Percentiles rank a stretch among this genome's conserved stretches.
Conservation (phyloP, 371 early-diverging fungal genomes). For the Encephalitozoon hellem region DNA sequence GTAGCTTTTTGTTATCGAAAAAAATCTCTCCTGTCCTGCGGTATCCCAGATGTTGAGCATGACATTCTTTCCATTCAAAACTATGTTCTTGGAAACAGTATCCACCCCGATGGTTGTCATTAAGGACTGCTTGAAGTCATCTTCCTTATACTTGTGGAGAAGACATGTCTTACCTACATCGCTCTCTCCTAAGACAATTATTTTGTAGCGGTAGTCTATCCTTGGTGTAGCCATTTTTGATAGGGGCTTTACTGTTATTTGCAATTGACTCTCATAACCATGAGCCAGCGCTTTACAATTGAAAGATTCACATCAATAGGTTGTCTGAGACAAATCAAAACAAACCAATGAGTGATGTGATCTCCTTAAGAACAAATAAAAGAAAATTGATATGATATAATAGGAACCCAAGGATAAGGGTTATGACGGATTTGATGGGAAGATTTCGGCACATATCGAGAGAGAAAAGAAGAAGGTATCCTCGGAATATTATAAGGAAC, state of each 20-base stretch:
- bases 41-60: conserved; percentile 71
- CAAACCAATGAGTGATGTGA: conserved; percentile 6
- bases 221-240: not conserved
- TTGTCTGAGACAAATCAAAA: not conserved
- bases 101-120: conserved; percentile 59
- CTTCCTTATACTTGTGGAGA: conserved; percentile 55
- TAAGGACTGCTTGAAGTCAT: conserved; percentile 48
- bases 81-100: conserved; percentile 60
- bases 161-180: conserved; percentile 65
- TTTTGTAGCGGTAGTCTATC: conserved; percentile 47
- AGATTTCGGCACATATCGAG: conserved; percentile 8
- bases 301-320: not conserved
- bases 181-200: conserved; percentile 64
- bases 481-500: conserved; percentile 79
- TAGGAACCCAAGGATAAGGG: not conserved
- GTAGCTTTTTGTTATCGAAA: conserved; percentile 90
- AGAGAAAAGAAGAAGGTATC: conserved; percentile 41
- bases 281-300: not conserved
- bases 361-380: conserved; percentile 14
- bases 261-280: not conserved
- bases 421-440: conserved; percentile 3
- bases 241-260: conserved; percentile 8
- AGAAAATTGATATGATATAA: conserved; percentile 3
- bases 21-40: conserved; percentile 78
- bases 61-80: conserved; percentile 66